These are phyloP conservation scores for Penicillium nordicum DNA, from an alignment of 2,329 filamentous ascomycete species.

Conservation along the genomic window DNA sequence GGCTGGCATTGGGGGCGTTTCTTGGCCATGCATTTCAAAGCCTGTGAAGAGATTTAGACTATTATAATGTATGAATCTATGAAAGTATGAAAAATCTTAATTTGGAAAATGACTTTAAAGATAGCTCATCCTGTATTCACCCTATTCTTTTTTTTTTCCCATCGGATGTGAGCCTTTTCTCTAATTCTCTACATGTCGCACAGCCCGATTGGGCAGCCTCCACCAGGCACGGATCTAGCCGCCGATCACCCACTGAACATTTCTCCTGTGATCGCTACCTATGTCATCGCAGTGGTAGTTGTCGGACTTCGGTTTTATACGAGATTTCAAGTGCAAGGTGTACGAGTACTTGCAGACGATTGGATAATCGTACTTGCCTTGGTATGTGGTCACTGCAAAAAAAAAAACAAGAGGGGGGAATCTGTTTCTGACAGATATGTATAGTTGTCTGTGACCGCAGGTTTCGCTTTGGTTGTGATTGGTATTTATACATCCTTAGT, in stretches of 20 bases:
- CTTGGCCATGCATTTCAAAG: not conserved
- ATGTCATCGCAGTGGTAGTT: not conserved
- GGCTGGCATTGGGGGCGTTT: not conserved
- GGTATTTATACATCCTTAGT: not conserved
- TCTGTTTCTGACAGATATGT: not conserved
- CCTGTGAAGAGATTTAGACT: not conserved
- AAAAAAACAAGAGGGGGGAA: not conserved
- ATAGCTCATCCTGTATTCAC: not conserved
- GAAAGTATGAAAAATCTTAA: not conserved
- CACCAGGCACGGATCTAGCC: not conserved
- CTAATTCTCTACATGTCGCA: not conserved
- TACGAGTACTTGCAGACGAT: not conserved
- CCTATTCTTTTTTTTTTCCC: not conserved
- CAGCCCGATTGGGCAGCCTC: not conserved
- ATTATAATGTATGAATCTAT: not conserved
- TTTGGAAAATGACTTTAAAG: not conserved
- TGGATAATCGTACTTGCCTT: not conserved
- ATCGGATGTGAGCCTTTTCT: not conserved
- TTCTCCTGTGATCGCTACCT: not conserved
- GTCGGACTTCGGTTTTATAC: not conserved
- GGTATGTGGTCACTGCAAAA: not conserved
- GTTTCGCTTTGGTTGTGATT: not conserved
- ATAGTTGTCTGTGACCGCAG: not conserved
- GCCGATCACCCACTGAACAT: not conserved
- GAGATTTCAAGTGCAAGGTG: not conserved